Base-by-base conservation (phyloP, 1,284 basidiomycete genomes). In the Cryptococcus wingfieldii region DNA sequence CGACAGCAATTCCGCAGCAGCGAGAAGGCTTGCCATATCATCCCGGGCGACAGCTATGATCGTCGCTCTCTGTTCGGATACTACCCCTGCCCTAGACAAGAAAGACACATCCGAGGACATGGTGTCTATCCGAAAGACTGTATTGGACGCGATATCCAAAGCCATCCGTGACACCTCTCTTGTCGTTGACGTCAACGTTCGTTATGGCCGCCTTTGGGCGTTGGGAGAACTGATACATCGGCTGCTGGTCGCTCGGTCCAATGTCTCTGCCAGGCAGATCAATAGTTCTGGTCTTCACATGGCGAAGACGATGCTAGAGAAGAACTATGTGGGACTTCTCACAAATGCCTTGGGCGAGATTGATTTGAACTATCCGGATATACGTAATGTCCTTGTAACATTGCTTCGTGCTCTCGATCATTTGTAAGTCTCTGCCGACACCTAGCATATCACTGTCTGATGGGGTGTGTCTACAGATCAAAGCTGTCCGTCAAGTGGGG, bases 401-500 rank as follows among this genome's bases (percentile, higher is more conserved):
- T 85, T 98, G 56, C 80, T 99, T 38, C 84, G 88, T 37, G 94
- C 96, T 6, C 78, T 99, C 49, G 94, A 98, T 69, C 86, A 88
- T 64, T 77, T 99, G 86, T 91, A 72, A 76, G 88, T 81, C 3
- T 39, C 4, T 14, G 16, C 28, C 38, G 23, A 31, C 10, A 9
- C 9, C 19, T n/a, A 16, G 7, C 14, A 1, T 16, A 1, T 14
- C 28, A 18, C 13, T 25, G 25, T 43, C 46, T 13, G 16, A 28
- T 47, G 27, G 12, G 8, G 3, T 13, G 25, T 23, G n/a, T 27
- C 31, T 16, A 18, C 34, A 93, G 90, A 45, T 91, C 96, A 18
- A 96, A 95, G 73, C 83, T 95, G 55, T 92, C 96, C 12, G 98
- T 95, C 78, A 97, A 96, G 77, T 95, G 98, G 89, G 95, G 91